A percentile compares a stretch with the other conserved stretches of the same genome.
phyloP scores from a whole-genome alignment of 108 stramenopile genomes.

The Stephanodiscus minutulus region DNA sequence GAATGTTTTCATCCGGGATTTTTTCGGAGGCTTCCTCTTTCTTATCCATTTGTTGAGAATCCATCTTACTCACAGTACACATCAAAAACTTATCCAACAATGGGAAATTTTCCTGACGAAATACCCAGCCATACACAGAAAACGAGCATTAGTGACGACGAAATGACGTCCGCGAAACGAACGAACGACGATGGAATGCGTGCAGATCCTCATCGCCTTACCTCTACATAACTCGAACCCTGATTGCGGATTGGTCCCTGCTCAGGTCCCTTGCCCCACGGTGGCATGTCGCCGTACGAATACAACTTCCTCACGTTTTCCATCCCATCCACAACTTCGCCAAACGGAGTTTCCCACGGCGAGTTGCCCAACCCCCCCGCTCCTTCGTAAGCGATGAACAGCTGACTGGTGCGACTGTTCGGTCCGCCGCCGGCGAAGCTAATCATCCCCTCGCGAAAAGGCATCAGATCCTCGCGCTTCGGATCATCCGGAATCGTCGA shows the following conservation, averaged over 20 bases:
- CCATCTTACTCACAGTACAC: slow-evolving; percentile 31
- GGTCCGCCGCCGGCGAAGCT: slow-evolving; percentile 70
- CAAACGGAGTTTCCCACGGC: slow-evolving; percentile 87
- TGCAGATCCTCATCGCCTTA: no score
- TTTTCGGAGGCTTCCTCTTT: not conserved
- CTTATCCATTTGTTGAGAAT: not conserved
- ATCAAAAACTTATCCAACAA: slow-evolving; percentile 48
- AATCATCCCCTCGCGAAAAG: slow-evolving; percentile 72
- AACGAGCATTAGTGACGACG: no score
- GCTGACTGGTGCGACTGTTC: slow-evolving; percentile 73
- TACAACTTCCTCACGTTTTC: slow-evolving; percentile 69
- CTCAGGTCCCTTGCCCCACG: slow-evolving; percentile 52
- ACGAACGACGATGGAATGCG: no score
- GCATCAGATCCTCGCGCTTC: slow-evolving; percentile 37
- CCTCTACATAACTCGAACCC: slow-evolving; percentile 42
- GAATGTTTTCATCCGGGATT: slow-evolving; percentile 9
- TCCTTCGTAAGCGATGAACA: slow-evolving; percentile 79
- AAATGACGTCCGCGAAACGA: no score
- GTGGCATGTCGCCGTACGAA: slow-evolving; percentile 83
- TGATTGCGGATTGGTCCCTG: slow-evolving; percentile 45
- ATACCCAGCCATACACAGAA: no score
- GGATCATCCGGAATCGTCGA: slow-evolving; percentile 67
- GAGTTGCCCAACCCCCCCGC: slow-evolving; percentile 55
- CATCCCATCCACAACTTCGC: slow-evolving; percentile 66
- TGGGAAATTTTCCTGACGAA: no score